phyloP scores from a whole-genome alignment of 2,329 filamentous ascomycete species.

The Setomelanomma holmii region DNA sequence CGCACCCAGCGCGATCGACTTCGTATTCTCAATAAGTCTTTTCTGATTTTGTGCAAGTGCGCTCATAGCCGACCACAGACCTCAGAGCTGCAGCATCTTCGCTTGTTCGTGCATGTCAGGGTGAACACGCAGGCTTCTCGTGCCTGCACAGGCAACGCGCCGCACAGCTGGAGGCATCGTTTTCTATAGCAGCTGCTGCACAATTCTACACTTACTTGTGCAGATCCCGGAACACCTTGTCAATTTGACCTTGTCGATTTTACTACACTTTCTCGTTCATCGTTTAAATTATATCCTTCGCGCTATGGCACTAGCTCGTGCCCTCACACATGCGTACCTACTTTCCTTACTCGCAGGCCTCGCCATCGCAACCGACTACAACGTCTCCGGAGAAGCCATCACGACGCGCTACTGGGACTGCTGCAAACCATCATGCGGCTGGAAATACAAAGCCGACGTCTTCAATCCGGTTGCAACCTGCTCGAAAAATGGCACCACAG shows the following conservation, averaged over 20 bases:
- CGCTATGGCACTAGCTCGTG: neutral
- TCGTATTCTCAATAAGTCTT: neutral
- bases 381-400: slow-evolving; percentile 37
- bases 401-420: slow-evolving; percentile 61
- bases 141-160: too few relatives aligned
- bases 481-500: slow-evolving; percentile 61
- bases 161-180: too few relatives aligned
- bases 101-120: neutral
- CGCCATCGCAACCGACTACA: slow-evolving; percentile 14
- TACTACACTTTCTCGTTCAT: too few relatives aligned
- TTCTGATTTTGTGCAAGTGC: neutral
- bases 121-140: too few relatives aligned
- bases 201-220: too few relatives aligned
- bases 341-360: neutral
- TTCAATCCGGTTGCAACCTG: slow-evolving; percentile 62
- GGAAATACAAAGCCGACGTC: slow-evolving; percentile 64
- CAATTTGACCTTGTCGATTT: too few relatives aligned
- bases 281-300: too few relatives aligned
- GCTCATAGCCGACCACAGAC: neutral
- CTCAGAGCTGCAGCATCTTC: neutral
- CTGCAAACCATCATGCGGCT: slow-evolving; percentile 72
- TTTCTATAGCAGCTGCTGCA: neutral
- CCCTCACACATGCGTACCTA: neutral
- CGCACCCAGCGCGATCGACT: neutral
- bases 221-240: too few relatives aligned